Percentiles rank a stretch among this genome's conserved stretches.
Evolutionary conservation across 2,329 filamentous ascomycete species (phyloP).

Genomic region (Stylonectria norvegica): DNA sequence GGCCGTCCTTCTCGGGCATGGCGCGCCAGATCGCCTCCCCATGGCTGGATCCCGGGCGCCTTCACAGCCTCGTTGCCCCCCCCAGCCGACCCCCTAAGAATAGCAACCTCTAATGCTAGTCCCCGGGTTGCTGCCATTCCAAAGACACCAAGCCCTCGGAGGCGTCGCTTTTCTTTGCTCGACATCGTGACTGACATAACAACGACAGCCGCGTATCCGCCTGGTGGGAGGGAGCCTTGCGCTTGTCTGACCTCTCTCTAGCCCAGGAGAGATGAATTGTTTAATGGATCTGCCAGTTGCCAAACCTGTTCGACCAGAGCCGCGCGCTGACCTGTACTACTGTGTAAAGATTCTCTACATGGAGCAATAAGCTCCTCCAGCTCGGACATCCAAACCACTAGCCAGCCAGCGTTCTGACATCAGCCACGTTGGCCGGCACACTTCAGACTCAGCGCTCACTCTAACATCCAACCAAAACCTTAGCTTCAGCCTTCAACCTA

Average conservation of each 20-base stretch:
- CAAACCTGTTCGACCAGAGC: no score
- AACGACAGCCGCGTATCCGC: neutral
- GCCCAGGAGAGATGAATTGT: no score
- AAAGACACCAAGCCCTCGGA: neutral
- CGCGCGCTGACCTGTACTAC: no score
- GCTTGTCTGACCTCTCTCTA: neutral
- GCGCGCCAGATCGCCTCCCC: slow-evolving; percentile 1
- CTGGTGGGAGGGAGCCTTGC: neutral
- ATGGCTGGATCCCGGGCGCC: neutral
- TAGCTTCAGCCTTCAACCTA: no score
- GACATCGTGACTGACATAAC: neutral
- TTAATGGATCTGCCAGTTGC: no score
- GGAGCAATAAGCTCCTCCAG: slow-evolving; percentile 4
- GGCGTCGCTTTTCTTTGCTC: neutral
- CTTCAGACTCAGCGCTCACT: slow-evolving; percentile 17
- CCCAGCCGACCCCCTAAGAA: neutral
- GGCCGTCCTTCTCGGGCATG: no score
- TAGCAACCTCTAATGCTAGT: neutral
- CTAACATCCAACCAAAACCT: slow-evolving; percentile 14
- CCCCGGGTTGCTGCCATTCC: neutral
- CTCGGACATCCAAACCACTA: slow-evolving; percentile 2
- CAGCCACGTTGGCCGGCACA: slow-evolving; percentile 24
- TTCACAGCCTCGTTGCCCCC: slow-evolving; percentile 1
- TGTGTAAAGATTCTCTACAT: no score
- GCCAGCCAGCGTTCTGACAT: slow-evolving; percentile 26